These are phyloP conservation scores for Grifola frondosa DNA, from an alignment of 1,284 basidiomycete species.

Conservation along the genomic window DNA sequence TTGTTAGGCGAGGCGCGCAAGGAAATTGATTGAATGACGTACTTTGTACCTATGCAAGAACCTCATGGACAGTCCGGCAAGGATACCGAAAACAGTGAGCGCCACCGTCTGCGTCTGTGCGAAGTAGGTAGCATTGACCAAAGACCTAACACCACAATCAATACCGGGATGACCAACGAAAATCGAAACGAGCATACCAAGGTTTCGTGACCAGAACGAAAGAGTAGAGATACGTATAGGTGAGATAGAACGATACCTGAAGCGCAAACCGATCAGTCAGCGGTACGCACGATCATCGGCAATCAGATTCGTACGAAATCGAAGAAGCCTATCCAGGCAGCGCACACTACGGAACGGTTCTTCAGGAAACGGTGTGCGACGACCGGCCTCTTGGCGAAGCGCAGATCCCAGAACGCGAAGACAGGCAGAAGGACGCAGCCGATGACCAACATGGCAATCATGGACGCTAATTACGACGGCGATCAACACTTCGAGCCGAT, in stretches of 20 bases:
- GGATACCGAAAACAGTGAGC: constrained; percentile 64
- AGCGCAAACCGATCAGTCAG: too few relatives aligned
- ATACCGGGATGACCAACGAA: too few relatives aligned
- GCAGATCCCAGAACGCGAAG: constrained; percentile 50
- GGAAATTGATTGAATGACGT: background rate
- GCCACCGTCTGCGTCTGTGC: constrained; percentile 56
- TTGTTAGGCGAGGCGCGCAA: background rate
- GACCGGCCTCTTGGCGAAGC: constrained; percentile 50
- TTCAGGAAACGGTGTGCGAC: constrained; percentile 54
- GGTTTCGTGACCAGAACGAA: constrained; percentile 61
- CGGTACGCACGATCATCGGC: too few relatives aligned
- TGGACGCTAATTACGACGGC: constrained; percentile 40
- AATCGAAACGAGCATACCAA: constrained; percentile 36
- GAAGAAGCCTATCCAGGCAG: constrained; percentile 66
- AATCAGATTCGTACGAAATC: constrained; percentile 56
- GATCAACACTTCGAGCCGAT: background rate
- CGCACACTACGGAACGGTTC: constrained; percentile 60
- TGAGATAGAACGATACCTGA: constrained; percentile 63
- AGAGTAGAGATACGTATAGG: constrained; percentile 59
- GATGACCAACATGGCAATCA: constrained; percentile 56
- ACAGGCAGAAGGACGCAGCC: constrained; percentile 46
- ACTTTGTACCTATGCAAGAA: constrained; percentile 55
- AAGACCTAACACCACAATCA: constrained; percentile 36
- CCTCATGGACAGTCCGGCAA: constrained; percentile 57
- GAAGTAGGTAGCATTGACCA: constrained; percentile 55